Conservation (phyloP, 192 early-diverging fungal species). For the Coemansia sp. region DNA sequence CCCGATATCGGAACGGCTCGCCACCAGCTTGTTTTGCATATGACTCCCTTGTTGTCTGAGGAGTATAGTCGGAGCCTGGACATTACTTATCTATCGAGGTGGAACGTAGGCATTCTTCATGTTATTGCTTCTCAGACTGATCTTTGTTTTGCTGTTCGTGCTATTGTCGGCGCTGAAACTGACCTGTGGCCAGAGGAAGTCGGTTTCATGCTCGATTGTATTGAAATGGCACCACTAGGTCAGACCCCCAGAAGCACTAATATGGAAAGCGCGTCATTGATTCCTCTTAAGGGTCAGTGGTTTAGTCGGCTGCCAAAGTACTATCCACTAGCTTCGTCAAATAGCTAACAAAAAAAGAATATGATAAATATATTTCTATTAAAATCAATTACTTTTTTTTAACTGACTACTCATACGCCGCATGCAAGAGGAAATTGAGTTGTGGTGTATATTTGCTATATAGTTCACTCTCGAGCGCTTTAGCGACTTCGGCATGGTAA, state of each 20-base stretch:
- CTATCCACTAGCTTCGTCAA: slow-evolving; percentile 4
- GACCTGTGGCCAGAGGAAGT: slow-evolving; percentile 47
- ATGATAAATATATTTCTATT: neutral
- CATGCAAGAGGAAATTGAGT: neutral
- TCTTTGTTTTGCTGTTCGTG: slow-evolving; percentile 27
- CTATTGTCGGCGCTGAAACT: slow-evolving; percentile 44
- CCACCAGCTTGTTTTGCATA: slow-evolving; percentile 19
- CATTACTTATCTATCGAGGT: slow-evolving; percentile 39
- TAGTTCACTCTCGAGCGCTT: neutral
- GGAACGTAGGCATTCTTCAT: slow-evolving; percentile 46
- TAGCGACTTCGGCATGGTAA: neutral
- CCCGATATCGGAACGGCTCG: slow-evolving; percentile 42
- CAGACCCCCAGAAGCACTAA: neutral
- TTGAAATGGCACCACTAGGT: slow-evolving; percentile 27
- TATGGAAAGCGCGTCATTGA: neutral
- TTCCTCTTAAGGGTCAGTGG: slow-evolving; percentile 23
- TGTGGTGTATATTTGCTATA: neutral
- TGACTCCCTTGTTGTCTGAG: slow-evolving; percentile 28
- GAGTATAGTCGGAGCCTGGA: slow-evolving; percentile 34
- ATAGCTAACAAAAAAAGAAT: neutral
- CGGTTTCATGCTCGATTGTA: slow-evolving; percentile 37
- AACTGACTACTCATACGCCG: neutral
- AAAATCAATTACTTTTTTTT: neutral
- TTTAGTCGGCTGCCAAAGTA: slow-evolving; percentile 47
- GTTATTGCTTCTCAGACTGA: slow-evolving; percentile 38